Percentiles rank a stretch among this genome's conserved stretches.
Evolutionary conservation across 2,329 filamentous ascomycete genomes (phyloP).

Genomic region (Byssoonygena ceratinophila): DNA sequence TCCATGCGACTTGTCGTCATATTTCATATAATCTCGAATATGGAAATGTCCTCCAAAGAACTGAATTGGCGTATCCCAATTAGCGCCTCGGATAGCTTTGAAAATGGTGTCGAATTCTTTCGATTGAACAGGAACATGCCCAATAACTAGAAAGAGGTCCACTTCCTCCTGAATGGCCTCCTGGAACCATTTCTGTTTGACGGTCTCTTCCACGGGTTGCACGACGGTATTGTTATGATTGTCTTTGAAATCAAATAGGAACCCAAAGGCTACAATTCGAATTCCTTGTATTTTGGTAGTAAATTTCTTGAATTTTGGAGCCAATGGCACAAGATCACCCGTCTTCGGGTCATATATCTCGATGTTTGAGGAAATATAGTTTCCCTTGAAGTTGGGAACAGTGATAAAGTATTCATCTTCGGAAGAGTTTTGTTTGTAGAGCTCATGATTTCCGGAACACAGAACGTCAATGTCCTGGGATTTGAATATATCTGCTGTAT

Average conservation of each 20-base stretch:
- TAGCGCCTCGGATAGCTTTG: slow-evolving; percentile 62
- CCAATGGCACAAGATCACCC: slow-evolving; percentile 62
- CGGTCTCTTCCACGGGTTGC: slow-evolving; percentile 63
- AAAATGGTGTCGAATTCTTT: slow-evolving; percentile 68
- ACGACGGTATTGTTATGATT: slow-evolving; percentile 89
- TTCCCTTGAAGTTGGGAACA: slow-evolving; percentile 68
- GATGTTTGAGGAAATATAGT: slow-evolving; percentile 83
- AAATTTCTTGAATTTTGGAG: slow-evolving; percentile 76
- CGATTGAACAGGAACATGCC: slow-evolving; percentile 74
- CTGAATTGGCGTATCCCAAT: slow-evolving; percentile 74
- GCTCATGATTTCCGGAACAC: slow-evolving; percentile 85
- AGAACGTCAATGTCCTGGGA: slow-evolving; percentile 76
- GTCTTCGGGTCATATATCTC: slow-evolving; percentile 70
- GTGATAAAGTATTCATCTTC: slow-evolving; percentile 68
- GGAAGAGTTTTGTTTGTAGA: slow-evolving; percentile 72
- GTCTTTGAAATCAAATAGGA: slow-evolving; percentile 84
- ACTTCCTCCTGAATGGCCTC: slow-evolving; percentile 72
- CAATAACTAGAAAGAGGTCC: slow-evolving; percentile 76
- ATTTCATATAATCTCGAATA: slow-evolving; percentile 71
- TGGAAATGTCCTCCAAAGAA: slow-evolving; percentile 89
- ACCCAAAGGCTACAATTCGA: slow-evolving; percentile 78
- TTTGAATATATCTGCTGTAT: slow-evolving; percentile 76
- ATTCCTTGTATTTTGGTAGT: slow-evolving; percentile 82
- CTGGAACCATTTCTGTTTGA: slow-evolving; percentile 82
- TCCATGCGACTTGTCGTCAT: slow-evolving; percentile 66